Percentiles rank a stretch among this genome's conserved stretches.
These are phyloP conservation scores for Saksenaea oblongispora DNA, from an alignment of 371 early-diverging fungal species.

Conservation along the genomic window DNA sequence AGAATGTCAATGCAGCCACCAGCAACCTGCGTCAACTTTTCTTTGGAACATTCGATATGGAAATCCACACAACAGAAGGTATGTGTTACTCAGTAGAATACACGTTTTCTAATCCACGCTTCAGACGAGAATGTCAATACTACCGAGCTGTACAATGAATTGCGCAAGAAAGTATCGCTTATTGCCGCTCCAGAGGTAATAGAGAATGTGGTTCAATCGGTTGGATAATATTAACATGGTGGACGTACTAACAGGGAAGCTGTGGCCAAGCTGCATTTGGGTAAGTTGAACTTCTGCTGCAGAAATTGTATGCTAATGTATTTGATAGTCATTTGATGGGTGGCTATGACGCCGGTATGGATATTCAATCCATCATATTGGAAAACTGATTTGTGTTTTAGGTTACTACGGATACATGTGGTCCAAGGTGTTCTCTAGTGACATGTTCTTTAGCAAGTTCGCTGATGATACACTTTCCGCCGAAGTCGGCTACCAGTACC, in stretches of 20 bases:
- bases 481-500: slow-evolving; percentile 62
- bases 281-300: slow-evolving; percentile 14
- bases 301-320: slow-evolving; percentile 17
- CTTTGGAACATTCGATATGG: slow-evolving; percentile 80
- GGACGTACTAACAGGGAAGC: slow-evolving; percentile 25
- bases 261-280: slow-evolving; percentile 57
- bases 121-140: slow-evolving; percentile 56
- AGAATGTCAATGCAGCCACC: slow-evolving; percentile 76
- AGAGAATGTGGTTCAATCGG: background rate
- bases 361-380: background rate
- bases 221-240: slow-evolving; percentile 13
- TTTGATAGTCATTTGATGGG: slow-evolving; percentile 80
- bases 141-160: slow-evolving; percentile 56
- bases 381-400: background rate
- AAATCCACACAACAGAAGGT: slow-evolving; percentile 61
- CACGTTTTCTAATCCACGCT: background rate
- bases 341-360: slow-evolving; percentile 76
- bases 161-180: slow-evolving; percentile 67
- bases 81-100: background rate
- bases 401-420: slow-evolving; percentile 70
- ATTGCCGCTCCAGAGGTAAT: slow-evolving; percentile 51
- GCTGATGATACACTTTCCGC: slow-evolving; percentile 57
- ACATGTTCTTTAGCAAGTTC: slow-evolving; percentile 83
- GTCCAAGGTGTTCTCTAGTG: slow-evolving; percentile 84
- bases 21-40: slow-evolving; percentile 76